Base-by-base conservation (phyloP, 345 rosid species). In the Mangifera indica region DNA sequence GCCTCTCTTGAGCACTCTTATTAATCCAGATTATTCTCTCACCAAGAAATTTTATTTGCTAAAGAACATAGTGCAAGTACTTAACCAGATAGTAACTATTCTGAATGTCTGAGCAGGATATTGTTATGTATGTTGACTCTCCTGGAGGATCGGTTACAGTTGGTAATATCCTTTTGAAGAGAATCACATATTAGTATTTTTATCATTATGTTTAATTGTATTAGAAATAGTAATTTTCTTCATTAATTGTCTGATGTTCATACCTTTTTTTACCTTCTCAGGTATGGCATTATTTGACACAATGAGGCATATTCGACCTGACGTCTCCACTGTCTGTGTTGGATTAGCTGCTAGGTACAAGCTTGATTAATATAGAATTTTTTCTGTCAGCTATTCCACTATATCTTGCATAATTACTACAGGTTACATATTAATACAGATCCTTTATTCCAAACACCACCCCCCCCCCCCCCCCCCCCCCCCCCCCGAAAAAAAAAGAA, bases 91-190 rank as follows among this genome's bases (percentile, higher is more conserved):
- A 21, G 9, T 53, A 11, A 22, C 5, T 69, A 32, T 48, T 46
- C 69, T 75, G 13, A 65, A 67, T 40, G 67, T 72, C 40, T 78
- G 72, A 76, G 75, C 88, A 92, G 99, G 99, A 95, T 69, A 95
- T 95, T 69, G 90, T 91, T 66, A 91, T 95, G 91, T 95, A 92
- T 81, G 91, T 95, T 56, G 92, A 95, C 74, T 95, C 98, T 71
- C 99, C 99, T 67, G 99, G 99, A 72, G 99, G 99, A 73, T 95
- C 98, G 48, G 98, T 92, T 74, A 95, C 98, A 44, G 99, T 98
- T 29, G 99, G 99, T 95, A 84, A 82, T 80, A 22, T 57, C 32
- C 60, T 63, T 66, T 48, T 32, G 17, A 10, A 22, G 13, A 48
- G 12, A 71, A 58, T 69, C 7, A 67, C 48, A n/a, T 72, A 42